Base-by-base conservation (phyloP, 495 filamentous ascomycete species). In the Hypoxylon rickii region DNA sequence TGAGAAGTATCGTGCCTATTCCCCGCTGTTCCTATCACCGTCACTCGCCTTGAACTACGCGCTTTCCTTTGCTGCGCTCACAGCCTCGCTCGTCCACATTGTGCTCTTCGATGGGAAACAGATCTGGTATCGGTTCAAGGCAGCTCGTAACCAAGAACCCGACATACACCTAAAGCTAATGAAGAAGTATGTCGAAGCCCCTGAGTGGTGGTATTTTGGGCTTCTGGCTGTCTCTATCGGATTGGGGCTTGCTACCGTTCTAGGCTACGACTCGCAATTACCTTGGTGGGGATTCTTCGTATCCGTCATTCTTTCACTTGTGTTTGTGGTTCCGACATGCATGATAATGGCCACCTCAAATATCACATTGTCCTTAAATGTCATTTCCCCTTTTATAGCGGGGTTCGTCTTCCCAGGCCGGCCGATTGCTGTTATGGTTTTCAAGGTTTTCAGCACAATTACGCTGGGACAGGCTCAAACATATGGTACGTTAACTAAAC, bases 131-230 rank as follows among this genome's bases (percentile, higher is more conserved):
- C 77, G 81, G 1, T 70, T 79, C 50, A 76, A 74, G 40, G 58
- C 61, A 7, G 63, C 79, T 13, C 75, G 73, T 8, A 72, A 75
- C 10, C 80, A 86, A 22, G 76, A 82, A 24, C 78, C 81, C 20
- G 85, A 88, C 56, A 72, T 88, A n/a, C 85, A 88, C 58, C 74
- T 75, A 44, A 79, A 78, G 15, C 68, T 89, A 24, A 87, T 89
- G 81, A 56, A 70, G 1, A 79, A 79, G 2, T 89, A 85, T 65
- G 70, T 67, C 53, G 70, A 79, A 0, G 81, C 79, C 5, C 85
- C 85, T 1, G 68, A 84, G 16, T 86, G 84, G 83, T 89, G 86
- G 85, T 87, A 86, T 53, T 64, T 58, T 0, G 61, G 51, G 0
- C 63, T 85, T 12, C 67, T 79, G 3, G n/a, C 81, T 1, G 34